Conservation (phyloP, 2,329 filamentous ascomycete species). For the Trichoderma arundinaceum region DNA sequence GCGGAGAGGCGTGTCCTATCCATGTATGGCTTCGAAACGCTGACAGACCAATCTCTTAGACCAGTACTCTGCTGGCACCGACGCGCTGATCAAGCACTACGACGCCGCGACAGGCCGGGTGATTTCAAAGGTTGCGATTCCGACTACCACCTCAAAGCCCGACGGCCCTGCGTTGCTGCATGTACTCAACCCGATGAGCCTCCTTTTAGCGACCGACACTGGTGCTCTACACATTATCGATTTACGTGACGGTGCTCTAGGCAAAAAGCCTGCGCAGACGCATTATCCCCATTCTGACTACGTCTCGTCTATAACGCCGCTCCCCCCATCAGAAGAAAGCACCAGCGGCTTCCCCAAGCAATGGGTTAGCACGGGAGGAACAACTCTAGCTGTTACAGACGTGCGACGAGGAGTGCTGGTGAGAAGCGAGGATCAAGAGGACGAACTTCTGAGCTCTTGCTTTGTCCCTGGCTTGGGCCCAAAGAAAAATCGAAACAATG, state of each 20-base stretch:
- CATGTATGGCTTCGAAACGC: background rate
- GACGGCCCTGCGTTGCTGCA: conserved; percentile 84
- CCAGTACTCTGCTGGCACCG: conserved; percentile 68
- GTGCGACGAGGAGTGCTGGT: conserved; percentile 84
- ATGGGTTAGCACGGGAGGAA: conserved; percentile 92
- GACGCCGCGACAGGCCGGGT: conserved; percentile 68
- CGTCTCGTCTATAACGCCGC: conserved; percentile 82
- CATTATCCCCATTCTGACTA: conserved; percentile 92
- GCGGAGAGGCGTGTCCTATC: background rate
- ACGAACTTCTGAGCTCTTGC: conserved; percentile 82
- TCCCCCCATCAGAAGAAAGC: conserved; percentile 79
- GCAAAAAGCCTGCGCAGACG: conserved; percentile 73
- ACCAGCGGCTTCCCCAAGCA: conserved; percentile 92
- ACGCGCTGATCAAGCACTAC: conserved; percentile 64
- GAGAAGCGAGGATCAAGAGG: conserved; percentile 91
- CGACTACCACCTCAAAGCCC: conserved; percentile 57
- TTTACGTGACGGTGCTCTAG: conserved; percentile 67
- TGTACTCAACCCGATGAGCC: conserved; percentile 81
- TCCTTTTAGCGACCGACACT: conserved; percentile 89
- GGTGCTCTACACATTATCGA: conserved; percentile 89
- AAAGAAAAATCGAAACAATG: conserved; percentile 68
- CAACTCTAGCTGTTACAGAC: conserved; percentile 88
- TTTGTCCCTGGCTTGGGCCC: conserved; percentile 79
- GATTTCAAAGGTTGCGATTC: conserved; percentile 80
- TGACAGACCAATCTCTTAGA: conserved; percentile 45